Evolutionary conservation across 208 protist genomes (phyloP).

Genomic region (Plasmodiophora brassicae): DNA sequence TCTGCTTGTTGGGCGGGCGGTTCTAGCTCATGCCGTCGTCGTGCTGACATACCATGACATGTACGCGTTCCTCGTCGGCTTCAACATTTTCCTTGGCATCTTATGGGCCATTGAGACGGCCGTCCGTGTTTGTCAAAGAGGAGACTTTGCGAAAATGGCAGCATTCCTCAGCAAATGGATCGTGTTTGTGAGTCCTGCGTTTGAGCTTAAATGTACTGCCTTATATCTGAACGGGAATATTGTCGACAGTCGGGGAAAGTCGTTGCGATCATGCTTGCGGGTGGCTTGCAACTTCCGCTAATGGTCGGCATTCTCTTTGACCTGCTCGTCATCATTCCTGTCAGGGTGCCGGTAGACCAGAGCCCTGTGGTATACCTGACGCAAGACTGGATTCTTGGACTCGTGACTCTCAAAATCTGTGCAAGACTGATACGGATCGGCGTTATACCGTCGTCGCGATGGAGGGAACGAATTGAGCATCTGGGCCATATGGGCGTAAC

Average conservation of each 20-base stretch:
- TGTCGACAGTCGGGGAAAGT: not conserved
- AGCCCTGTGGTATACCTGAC: not conserved
- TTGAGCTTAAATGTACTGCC: not conserved
- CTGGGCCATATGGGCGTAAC: not conserved
- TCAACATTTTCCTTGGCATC: not conserved
- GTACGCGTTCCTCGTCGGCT: constrained; percentile 8
- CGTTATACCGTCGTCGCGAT: not conserved
- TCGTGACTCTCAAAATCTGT: not conserved
- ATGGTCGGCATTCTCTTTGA: not conserved
- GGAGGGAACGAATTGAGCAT: not conserved
- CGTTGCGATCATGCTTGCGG: not conserved
- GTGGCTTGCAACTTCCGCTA: not conserved
- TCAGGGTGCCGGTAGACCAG: not conserved
- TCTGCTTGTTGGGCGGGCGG: not conserved
- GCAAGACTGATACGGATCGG: not conserved
- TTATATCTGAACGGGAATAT: not conserved
- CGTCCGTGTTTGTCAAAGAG: not conserved
- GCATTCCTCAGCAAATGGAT: not conserved
- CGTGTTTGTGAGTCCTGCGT: not conserved
- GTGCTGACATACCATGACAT: not conserved
- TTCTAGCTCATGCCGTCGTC: too few species aligned
- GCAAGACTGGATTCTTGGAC: constrained; percentile 10
- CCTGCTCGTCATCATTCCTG: not conserved
- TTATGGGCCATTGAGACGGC: not conserved
- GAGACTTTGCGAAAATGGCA: not conserved